Base-by-base conservation (phyloP, 2,329 filamentous ascomycete genomes). In the Ophiostoma tasmaniense region DNA sequence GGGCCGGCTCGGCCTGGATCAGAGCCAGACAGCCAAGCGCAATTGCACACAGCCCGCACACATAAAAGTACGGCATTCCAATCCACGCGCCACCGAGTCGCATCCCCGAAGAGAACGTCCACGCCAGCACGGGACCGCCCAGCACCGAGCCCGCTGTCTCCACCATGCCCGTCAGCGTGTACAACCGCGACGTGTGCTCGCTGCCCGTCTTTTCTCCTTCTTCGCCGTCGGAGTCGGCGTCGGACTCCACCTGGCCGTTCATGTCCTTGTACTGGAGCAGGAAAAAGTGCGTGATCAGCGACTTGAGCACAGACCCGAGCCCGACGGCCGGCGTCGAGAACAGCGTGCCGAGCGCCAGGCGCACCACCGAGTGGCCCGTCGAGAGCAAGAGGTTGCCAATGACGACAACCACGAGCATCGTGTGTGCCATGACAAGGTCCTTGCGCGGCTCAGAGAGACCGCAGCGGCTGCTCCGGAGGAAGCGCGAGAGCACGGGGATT, bases 101-200 rank as follows among this genome's bases (percentile, higher is more conserved):
- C 71, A 77, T 71, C 14, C 75, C 74, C 6, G 65, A 55, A 2
- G 72, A 73, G 62, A 76, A 76, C 2, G 71, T 45, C 72, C 74
- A 73, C 10, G 75, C 74, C 35, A 77, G 69, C 10, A 73, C 64
- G n/a, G 75, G 74, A 1, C 73, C 74, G 1, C 71, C 72, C 33
- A 74, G 68, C 13, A 76, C 70, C 37, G 69, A 70, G 37, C 75
- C 73, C 10, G 72, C 59, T 4, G 73, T 74, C 71, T 75, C 74
- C 11, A 73, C 69, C 65, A 75, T 75, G 69, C 73, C 72, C 22
- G 74, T 73, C n/a, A 77, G 71, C 5, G 75, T 75, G 68, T 75
- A 75, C n/a, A 77, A 69, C 30, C 75, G 72, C 8, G 72, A 73
- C 17, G 72, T 75, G 66, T 75, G 71, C 66, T 73, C 71, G 50